Base-by-base conservation (phyloP, 306 rosid genomes). In the Acacia acuminata region DNA sequence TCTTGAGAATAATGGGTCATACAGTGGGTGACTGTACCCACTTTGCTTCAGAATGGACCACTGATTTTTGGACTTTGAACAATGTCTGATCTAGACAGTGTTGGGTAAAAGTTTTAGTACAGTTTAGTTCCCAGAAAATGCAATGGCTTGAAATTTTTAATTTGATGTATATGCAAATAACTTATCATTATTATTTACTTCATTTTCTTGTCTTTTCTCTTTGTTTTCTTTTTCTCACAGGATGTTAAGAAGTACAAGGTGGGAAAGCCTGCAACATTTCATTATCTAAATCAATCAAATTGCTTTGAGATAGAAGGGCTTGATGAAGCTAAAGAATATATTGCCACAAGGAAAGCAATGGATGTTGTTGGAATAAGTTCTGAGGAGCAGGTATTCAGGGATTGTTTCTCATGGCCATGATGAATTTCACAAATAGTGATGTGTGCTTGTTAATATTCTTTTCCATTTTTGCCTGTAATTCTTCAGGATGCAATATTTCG, bases 401-500 rank as follows among this genome's bases (percentile, higher is more conserved):
- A 63, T 75, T 80, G 55, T 71, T 82, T 80, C 73, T 81, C 73
- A 78, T 50, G 60, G 83, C 83, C 61, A 81, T 69, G 58, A 51
- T 32, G 58, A 63, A 43, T 53, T 44, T 77, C 82, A 79, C 61
- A 42, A 79, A 42, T 36, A 73, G 65, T 85, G 61, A 80, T 75
- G 70, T 76, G 60, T 75, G 73, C 80, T 82, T 80, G 79, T 56
- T 72, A 32, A 48, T 50, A 60, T 53, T n/a, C 63, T 51, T 81
- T 43, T 22, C 14, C 50, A 69, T 36, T 77, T 73, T 45, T 67
- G 75, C 53, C 73, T 82, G 71, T 64, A 77, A 36, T 44, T 32
- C 75, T 79, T 58, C 84, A 96, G 99, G 99, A 96, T 76, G 98
- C 92, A 51, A 96, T 96, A 90, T 96, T 96, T 88, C 97, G 93